Conservation (phyloP, 306 rosid genomes). For the Casuarina equisetifolia region DNA sequence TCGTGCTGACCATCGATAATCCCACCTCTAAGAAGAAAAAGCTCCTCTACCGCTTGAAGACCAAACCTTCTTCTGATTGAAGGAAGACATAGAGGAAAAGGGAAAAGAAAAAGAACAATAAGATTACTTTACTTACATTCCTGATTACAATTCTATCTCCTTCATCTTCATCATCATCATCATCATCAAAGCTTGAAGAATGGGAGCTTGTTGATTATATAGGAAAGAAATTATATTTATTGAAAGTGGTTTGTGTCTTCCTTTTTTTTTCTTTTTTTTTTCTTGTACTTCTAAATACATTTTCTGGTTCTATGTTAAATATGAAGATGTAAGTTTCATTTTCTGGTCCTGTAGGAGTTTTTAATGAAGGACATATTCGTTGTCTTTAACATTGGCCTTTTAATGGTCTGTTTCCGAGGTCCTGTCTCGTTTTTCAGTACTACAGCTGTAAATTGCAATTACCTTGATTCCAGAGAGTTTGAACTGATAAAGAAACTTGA, state of each 20-base stretch:
- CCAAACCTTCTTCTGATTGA: conserved; percentile 43
- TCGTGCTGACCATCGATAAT: conserved; percentile 64
- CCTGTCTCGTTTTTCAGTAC: no score
- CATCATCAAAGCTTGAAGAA: conserved; percentile 15
- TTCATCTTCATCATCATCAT: conserved; percentile 5
- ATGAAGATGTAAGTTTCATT: conserved; percentile 19
- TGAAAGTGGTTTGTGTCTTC: conserved; percentile 17
- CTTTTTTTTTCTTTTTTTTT: conserved; percentile 11
- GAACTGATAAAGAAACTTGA: not conserved
- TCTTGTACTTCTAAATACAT: not conserved
- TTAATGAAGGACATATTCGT: no score
- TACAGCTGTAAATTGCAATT: no score
- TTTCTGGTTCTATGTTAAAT: conserved; percentile 17
- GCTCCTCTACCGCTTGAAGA: conserved; percentile 74
- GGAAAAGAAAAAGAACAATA: conserved; percentile 5
- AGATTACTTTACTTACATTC: conserved; percentile 7
- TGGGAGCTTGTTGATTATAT: conserved; percentile 22
- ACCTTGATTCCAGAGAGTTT: no score
- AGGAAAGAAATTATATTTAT: conserved; percentile 17
- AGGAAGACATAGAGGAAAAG: not conserved
- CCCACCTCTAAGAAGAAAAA: conserved; percentile 71
- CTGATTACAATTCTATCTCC: conserved; percentile 12
- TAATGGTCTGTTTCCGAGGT: no score
- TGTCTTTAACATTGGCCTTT: no score
- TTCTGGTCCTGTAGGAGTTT: not conserved